Evolutionary conservation across 805 yeast species (phyloP).

Genomic region (Lipomyces orientalis): DNA sequence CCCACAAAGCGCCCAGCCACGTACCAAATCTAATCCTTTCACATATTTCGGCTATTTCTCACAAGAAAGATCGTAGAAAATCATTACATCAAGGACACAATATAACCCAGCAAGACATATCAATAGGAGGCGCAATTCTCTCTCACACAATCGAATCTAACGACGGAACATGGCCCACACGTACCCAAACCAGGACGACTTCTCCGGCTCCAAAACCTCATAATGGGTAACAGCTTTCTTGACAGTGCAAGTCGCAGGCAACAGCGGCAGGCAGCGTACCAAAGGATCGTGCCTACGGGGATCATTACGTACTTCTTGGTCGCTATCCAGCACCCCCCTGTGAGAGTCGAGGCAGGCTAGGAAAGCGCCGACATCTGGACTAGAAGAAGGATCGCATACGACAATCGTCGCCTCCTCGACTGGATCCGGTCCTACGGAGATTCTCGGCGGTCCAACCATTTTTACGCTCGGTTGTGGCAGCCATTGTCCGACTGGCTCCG

Average conservation of each 20-base stretch:
- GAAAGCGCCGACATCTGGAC: too few species aligned
- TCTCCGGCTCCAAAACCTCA: not conserved
- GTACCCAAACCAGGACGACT: not conserved
- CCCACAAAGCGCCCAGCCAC: not conserved
- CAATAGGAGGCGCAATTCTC: not conserved
- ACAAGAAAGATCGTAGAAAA: not conserved
- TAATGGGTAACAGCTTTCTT: not conserved
- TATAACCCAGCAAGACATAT: not conserved
- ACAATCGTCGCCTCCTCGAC: too few species aligned
- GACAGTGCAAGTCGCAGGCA: not conserved
- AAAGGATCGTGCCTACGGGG: not conserved
- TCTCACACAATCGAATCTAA: not conserved
- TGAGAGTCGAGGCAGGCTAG: not conserved
- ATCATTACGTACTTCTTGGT: not conserved
- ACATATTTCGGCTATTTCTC: not conserved
- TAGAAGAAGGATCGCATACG: too few species aligned
- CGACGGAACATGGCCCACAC: not conserved
- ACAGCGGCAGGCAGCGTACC: constrained; percentile 3
- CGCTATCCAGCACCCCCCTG: not conserved
- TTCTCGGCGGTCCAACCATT: too few species aligned
- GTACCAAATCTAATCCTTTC: not conserved
- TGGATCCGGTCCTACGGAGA: too few species aligned
- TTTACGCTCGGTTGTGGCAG: too few species aligned
- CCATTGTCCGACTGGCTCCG: too few species aligned
- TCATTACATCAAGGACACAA: not conserved